These are phyloP conservation scores for Aristolochia fimbriata DNA, from an alignment of 164 flowering plant species.

Conservation along the genomic window DNA sequence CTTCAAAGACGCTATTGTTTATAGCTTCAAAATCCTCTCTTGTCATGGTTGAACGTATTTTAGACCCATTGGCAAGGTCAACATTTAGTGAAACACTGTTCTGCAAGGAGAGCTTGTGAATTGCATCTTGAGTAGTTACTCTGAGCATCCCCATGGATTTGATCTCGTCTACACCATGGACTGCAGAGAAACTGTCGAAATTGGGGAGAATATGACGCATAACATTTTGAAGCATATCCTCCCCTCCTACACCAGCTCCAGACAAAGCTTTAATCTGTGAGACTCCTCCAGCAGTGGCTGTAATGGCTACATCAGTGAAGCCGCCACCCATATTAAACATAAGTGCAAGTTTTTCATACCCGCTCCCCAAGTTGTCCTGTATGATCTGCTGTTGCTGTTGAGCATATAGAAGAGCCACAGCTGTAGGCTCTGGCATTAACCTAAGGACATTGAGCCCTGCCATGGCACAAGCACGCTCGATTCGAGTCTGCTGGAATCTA, in stretches of 20 bases:
- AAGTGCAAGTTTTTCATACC: slow-evolving; percentile 67
- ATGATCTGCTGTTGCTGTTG: slow-evolving; percentile 66
- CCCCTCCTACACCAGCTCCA: slow-evolving; percentile 75
- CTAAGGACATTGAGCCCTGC: slow-evolving; percentile 82
- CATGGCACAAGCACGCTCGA: slow-evolving; percentile 96
- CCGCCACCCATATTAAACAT: slow-evolving; percentile 93
- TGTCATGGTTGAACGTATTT: slow-evolving; percentile 29
- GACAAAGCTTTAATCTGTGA: slow-evolving; percentile 79
- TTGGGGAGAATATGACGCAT: slow-evolving; percentile 60
- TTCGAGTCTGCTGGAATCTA: slow-evolving; percentile 69
- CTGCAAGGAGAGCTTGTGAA: slow-evolving; percentile 58
- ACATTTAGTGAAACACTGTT: slow-evolving; percentile 43
- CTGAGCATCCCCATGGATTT: slow-evolving; percentile 56
- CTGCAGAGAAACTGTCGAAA: slow-evolving; percentile 32
- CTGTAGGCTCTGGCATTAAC: slow-evolving; percentile 92
- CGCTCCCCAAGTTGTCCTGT: slow-evolving; percentile 67
- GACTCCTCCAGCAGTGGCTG: slow-evolving; percentile 89
- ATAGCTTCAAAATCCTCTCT: slow-evolving; percentile 61
- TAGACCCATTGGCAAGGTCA: slow-evolving; percentile 53
- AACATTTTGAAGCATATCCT: slow-evolving; percentile 67
- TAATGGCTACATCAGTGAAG: slow-evolving; percentile 69
- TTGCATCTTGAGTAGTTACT: slow-evolving; percentile 73
- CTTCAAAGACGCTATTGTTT: slow-evolving; percentile 46
- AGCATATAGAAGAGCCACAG: slow-evolving; percentile 77
- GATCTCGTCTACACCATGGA: slow-evolving; percentile 50